Base-by-base conservation (phyloP, 208 protist genomes). In the Acanthamoeba healyi region DNA sequence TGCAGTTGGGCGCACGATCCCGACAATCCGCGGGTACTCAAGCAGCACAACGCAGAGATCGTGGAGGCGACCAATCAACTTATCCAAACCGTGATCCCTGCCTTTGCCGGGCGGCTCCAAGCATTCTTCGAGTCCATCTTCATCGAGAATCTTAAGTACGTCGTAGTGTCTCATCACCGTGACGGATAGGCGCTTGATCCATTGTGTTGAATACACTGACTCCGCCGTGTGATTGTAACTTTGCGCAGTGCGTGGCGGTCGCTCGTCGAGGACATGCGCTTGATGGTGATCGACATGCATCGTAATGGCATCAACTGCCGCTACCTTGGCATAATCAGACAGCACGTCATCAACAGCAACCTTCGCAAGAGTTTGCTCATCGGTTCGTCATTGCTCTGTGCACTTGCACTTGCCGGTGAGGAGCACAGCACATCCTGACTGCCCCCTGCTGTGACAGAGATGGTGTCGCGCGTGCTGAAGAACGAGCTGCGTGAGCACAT, bases 81-180 rank as follows among this genome's bases (percentile, higher is more conserved):
- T 0, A 29, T 91, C 24, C 26, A 40, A 14, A 46, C 29, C n/a
- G 56, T 70, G 26, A 70, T 91, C 14, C 84, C 54, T 1, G 81
- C 44, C 34, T 89, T 91, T 36, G 51, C 36, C 15, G 34, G 34
- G 56, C 84, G 84, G 7, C 19, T 89, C 1, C 81, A 89, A 26
- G 29, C 44, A n/a, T 89, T 89, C 24, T 89, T 89, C 54, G 81
- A 89, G 81, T 63, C 81, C 54, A 65, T 89, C 51, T 89, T 89
- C 54, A 89, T 89, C 38, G 81, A 89, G 38, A 89, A 46, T 34
- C 81, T 65, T 19, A 89, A 65, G 81, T 89, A 32, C 61, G 61
- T 54, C 49, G 15, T 54, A 6, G 49, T 15, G 10, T 5, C 29
- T 29, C 58, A 29, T n/a, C 2, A 1, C 4, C n/a, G n/a, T 7